phyloP scores from a whole-genome alignment of 805 yeast genomes.

The Ogataea corticis region DNA sequence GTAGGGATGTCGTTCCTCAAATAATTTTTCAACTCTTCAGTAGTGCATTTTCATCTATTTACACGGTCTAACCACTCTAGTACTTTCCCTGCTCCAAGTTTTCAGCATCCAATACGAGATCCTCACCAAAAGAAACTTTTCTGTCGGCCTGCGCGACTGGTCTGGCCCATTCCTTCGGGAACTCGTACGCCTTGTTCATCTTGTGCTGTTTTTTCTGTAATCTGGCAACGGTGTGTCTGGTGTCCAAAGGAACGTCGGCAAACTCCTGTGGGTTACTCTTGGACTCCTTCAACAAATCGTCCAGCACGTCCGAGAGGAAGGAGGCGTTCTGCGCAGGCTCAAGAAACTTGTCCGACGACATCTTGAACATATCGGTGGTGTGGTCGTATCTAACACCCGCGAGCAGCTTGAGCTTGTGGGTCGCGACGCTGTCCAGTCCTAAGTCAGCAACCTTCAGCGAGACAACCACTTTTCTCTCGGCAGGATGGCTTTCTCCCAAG shows the following conservation, averaged over 20 bases:
- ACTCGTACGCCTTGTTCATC: constrained; percentile 42
- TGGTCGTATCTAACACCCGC: constrained; percentile 78
- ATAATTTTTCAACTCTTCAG: too few relatives aligned
- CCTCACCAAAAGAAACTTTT: constrained; percentile 31
- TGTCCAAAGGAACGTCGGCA: constrained; percentile 79
- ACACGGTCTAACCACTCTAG: constrained; percentile 5
- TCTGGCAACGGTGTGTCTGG: constrained; percentile 60
- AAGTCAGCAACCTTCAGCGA: constrained; percentile 54
- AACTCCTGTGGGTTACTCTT: constrained; percentile 62
- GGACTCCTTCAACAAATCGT: constrained; percentile 61
- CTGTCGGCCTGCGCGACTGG: constrained; percentile 69
- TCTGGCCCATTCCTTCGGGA: constrained; percentile 81
- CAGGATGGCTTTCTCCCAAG: constrained; percentile 70
- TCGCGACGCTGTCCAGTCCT: constrained; percentile 49
- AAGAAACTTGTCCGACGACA: constrained; percentile 63
- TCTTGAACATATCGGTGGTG: constrained; percentile 56
- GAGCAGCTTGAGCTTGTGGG: constrained; percentile 75
- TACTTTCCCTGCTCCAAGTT: constrained; percentile 3
- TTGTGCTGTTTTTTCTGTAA: constrained; percentile 40
- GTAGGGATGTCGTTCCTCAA: constrained; percentile 10
- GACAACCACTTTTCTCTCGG: constrained; percentile 67
- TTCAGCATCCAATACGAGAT: constrained; percentile 25
- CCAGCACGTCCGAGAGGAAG: constrained; percentile 63
- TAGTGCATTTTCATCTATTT: constrained; percentile 3
- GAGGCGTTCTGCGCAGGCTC: constrained; percentile 88